These are phyloP conservation scores for Alternaria rosae DNA, from an alignment of 2,329 filamentous ascomycete species.

Conservation along the genomic window DNA sequence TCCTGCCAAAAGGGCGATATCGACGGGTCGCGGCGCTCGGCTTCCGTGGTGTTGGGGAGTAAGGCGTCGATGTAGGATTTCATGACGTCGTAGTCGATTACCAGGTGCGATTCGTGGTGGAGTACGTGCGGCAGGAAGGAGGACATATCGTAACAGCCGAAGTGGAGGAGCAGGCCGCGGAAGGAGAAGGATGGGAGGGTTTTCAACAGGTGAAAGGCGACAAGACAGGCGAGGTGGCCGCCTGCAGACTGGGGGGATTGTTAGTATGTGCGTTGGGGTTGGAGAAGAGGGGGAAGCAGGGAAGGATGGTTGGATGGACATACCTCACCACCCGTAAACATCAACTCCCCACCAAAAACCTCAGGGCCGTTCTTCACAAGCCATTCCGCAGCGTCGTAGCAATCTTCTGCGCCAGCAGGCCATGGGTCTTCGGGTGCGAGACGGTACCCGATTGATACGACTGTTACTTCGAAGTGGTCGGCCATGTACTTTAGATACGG, in stretches of 20 bases:
- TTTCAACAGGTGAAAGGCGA: slow-evolving; percentile 58
- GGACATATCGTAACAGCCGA: slow-evolving; percentile 60
- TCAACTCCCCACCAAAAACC: slow-evolving; percentile 53
- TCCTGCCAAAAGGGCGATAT: slow-evolving; percentile 62
- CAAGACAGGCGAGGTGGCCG: slow-evolving; percentile 58
- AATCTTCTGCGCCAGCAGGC: slow-evolving; percentile 63
- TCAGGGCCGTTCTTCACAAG: slow-evolving; percentile 57
- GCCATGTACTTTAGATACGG: slow-evolving; percentile 59
- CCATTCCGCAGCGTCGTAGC: slow-evolving; percentile 64
- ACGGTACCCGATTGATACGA: slow-evolving; percentile 66
- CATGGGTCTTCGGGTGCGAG: slow-evolving; percentile 67
- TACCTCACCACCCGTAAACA: slow-evolving; percentile 53
- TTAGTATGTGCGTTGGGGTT: not conserved
- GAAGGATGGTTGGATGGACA: too few species aligned
- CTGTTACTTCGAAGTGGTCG: slow-evolving; percentile 57
- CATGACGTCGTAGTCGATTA: slow-evolving; percentile 59
- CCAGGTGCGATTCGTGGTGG: slow-evolving; percentile 50
- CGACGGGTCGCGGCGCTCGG: slow-evolving; percentile 53
- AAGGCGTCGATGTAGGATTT: slow-evolving; percentile 56
- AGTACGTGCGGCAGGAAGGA: slow-evolving; percentile 52
- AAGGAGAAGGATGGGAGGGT: slow-evolving; percentile 51
- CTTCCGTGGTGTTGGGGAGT: slow-evolving; percentile 52
- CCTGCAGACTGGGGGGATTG: slow-evolving; percentile 55
- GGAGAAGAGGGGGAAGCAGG: too few species aligned
- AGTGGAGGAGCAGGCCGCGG: slow-evolving; percentile 61